phyloP scores from a whole-genome alignment of 2,329 filamentous ascomycete genomes.

The Xylariales sp. region DNA sequence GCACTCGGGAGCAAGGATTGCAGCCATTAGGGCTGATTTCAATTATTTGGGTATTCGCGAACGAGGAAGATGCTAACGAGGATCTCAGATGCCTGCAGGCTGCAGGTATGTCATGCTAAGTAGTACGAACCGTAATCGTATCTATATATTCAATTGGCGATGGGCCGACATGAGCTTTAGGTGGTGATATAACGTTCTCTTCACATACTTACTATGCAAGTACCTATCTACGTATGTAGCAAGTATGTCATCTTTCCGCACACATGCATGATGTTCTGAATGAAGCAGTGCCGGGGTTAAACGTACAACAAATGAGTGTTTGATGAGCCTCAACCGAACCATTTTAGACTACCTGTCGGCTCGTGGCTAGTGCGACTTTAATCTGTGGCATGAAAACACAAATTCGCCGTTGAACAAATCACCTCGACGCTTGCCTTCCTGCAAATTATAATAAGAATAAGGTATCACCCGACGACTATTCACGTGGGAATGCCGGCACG shows the following conservation, averaged over 20 bases:
- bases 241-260: background rate
- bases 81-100: background rate
- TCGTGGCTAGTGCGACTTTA: background rate
- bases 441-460: background rate
- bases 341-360: background rate
- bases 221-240: no score
- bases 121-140: no score
- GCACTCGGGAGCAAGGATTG: conserved; percentile 3
- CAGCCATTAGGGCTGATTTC: conserved; percentile 9
- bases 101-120: no score
- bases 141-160: background rate
- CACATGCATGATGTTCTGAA: conserved; percentile 18
- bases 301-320: conserved; percentile 21
- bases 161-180: background rate
- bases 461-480: conserved; percentile 17
- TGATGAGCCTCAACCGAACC: conserved; percentile 30
- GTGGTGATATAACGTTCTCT: conserved; percentile 1
- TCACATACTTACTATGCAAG: background rate
- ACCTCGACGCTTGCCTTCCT: background rate
- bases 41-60: background rate
- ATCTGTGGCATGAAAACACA: conserved; percentile 4
- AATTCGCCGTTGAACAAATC: conserved; percentile 1
- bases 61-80: background rate
- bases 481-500: conserved; percentile 18
- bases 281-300: conserved; percentile 26